Evolutionary conservation across 306 rosid species (phyloP).

Genomic region (Lablab purpureus): DNA sequence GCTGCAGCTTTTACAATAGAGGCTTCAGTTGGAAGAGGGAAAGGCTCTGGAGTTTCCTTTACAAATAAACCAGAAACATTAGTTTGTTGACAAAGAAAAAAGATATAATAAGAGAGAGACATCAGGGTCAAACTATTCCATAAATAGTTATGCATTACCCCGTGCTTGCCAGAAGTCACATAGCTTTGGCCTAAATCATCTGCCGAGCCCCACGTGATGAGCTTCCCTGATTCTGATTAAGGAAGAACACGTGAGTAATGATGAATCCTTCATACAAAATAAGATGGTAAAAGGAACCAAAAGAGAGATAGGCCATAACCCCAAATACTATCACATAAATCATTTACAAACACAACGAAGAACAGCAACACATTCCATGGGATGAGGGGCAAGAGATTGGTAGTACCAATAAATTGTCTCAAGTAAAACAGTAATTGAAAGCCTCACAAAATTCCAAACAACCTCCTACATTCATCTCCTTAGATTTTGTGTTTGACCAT

Average conservation of each 20-base stretch:
- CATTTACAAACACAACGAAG: background rate
- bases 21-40: constrained; percentile 77
- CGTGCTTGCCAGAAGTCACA: constrained; percentile 86
- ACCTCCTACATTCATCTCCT: constrained; percentile 1
- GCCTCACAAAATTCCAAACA: background rate
- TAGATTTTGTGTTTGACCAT: background rate
- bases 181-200: constrained; percentile 93
- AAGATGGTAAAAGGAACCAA: background rate
- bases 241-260: constrained; percentile 25
- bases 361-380: background rate
- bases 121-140: background rate
- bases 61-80: constrained; percentile 46
- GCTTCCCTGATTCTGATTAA: constrained; percentile 71
- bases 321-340: background rate
- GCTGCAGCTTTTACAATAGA: constrained; percentile 73
- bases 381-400: constrained; percentile 27
- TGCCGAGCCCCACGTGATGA: constrained; percentile 90
- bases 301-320: background rate
- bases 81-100: constrained; percentile 37
- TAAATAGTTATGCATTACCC: constrained; percentile 58
- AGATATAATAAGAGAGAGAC: background rate
- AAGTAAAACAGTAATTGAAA: background rate
- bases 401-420: background rate
- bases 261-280: background rate
- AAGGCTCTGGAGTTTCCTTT: constrained; percentile 87